Conservation (phyloP, 768 basidiomycete species). For the Lactarius sp. region DNA sequence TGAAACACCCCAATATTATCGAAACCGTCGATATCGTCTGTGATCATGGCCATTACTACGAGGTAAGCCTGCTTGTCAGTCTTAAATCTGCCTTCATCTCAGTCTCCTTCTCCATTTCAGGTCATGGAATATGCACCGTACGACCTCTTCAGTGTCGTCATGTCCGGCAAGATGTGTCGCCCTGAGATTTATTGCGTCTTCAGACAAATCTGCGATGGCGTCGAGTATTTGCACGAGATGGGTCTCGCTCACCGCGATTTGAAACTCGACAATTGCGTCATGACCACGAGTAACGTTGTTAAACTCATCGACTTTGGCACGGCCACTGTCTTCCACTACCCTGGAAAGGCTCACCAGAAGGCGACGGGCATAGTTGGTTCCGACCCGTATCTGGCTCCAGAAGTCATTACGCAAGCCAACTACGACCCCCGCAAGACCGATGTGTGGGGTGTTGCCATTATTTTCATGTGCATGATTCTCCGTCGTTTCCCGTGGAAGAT, state of each 20-base stretch:
- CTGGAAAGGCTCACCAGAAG: constrained; percentile 72
- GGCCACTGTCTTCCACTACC: constrained; percentile 99
- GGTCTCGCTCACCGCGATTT: constrained; percentile 98
- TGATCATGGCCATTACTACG: constrained; percentile 97
- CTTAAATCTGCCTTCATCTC: constrained; percentile 10
- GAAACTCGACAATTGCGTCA: constrained; percentile 99
- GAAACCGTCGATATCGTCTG: constrained; percentile 97
- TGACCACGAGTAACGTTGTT: constrained; percentile 91
- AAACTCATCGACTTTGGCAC: constrained; percentile 99
- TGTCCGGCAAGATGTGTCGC: constrained; percentile 98
- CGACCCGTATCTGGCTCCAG: constrained; percentile 97
- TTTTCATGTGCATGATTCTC: constrained; percentile 98
- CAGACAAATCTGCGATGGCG: constrained; percentile 96
- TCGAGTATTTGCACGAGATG: constrained; percentile 95
- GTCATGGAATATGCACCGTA: constrained; percentile 99
- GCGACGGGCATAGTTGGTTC: constrained; percentile 93
- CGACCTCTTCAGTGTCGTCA: constrained; percentile 98
- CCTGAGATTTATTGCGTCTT: constrained; percentile 99
- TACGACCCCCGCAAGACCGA: constrained; percentile 98
- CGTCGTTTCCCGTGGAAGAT: constrained; percentile 99
- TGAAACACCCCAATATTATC: constrained; percentile 95
- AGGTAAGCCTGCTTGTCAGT: constrained; percentile 50
- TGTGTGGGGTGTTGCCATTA: constrained; percentile 97
- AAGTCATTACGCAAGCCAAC: constrained; percentile 71
- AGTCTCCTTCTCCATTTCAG: constrained; percentile 37